phyloP scores from a whole-genome alignment of 2,329 filamentous ascomycete species.

The Neofusicoccum sp. region DNA sequence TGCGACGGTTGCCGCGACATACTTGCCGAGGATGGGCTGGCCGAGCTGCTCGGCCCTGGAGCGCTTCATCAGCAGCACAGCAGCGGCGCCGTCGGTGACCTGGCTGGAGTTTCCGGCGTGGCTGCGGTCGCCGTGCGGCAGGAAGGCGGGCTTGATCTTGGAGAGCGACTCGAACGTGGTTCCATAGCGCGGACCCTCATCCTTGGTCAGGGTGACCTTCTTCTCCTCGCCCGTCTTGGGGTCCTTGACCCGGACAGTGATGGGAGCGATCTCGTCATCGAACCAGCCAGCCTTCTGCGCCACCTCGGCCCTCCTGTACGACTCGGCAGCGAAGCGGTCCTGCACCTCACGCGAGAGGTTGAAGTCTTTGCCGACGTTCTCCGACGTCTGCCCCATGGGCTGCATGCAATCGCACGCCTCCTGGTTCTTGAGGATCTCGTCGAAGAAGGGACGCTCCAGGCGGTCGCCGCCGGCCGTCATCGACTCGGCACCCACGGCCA shows the following conservation, averaged over 20 bases:
- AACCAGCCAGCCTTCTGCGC: constrained; percentile 92
- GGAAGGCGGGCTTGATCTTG: constrained; percentile 90
- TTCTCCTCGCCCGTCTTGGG: constrained; percentile 77
- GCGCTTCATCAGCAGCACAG: constrained; percentile 90
- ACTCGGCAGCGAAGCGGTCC: constrained; percentile 85
- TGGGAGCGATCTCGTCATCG: constrained; percentile 91
- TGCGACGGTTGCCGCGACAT: constrained; percentile 86
- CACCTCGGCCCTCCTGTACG: constrained; percentile 81
- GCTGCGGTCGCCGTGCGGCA: constrained; percentile 81
- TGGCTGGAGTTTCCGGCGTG: constrained; percentile 95
- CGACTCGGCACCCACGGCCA: constrained; percentile 85
- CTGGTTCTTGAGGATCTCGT: constrained; percentile 71
- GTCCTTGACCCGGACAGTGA: constrained; percentile 79
- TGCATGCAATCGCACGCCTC: constrained; percentile 85
- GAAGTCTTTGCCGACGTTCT: constrained; percentile 94
- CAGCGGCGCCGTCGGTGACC: constrained; percentile 91
- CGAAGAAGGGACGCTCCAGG: constrained; percentile 73
- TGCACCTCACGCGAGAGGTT: constrained; percentile 77
- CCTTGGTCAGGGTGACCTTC: constrained; percentile 76
- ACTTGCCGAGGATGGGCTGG: constrained; percentile 93
- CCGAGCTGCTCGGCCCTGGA: constrained; percentile 83
- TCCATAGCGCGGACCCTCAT: constrained; percentile 88
- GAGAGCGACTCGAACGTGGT: constrained; percentile 80
- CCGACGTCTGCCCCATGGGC: constrained; percentile 97
- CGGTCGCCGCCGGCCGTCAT: constrained; percentile 78